Evolutionary conservation across 2,329 filamentous ascomycete species (phyloP).

Genomic region (Aspergillus caelatus): DNA sequence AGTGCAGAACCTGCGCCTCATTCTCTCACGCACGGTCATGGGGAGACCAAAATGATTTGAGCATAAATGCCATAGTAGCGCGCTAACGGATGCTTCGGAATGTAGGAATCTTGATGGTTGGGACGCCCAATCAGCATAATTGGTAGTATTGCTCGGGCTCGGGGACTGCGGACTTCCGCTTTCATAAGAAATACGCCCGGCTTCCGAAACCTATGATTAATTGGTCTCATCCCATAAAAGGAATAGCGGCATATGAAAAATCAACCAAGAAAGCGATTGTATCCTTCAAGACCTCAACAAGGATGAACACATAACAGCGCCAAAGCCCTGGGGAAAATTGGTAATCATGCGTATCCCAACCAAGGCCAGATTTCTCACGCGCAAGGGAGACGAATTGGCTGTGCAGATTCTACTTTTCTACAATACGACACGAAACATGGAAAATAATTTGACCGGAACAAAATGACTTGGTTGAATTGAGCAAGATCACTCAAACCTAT

Average conservation of each 20-base stretch:
- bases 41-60: no score
- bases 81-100: not conserved
- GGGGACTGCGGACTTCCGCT: not conserved
- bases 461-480: conserved; percentile 12
- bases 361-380: no score
- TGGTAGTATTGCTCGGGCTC: not conserved
- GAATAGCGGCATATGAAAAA: no score
- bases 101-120: not conserved
- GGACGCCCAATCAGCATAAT: not conserved
- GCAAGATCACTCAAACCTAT: conserved; percentile 30
- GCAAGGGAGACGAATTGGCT: no score
- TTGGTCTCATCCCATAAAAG: not conserved
- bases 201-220: not conserved
- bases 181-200: not conserved
- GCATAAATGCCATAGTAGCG: no score
- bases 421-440: not conserved
- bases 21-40: no score
- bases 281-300: no score
- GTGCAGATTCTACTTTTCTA: not conserved
- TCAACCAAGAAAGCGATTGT: no score
- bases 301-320: no score
- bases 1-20: not conserved
- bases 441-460: conserved; percentile 7
- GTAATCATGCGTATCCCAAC: no score
- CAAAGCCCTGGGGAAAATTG: no score